phyloP scores from a whole-genome alignment of 495 filamentous ascomycete genomes.

The Penicillium cosmopolitanum region DNA sequence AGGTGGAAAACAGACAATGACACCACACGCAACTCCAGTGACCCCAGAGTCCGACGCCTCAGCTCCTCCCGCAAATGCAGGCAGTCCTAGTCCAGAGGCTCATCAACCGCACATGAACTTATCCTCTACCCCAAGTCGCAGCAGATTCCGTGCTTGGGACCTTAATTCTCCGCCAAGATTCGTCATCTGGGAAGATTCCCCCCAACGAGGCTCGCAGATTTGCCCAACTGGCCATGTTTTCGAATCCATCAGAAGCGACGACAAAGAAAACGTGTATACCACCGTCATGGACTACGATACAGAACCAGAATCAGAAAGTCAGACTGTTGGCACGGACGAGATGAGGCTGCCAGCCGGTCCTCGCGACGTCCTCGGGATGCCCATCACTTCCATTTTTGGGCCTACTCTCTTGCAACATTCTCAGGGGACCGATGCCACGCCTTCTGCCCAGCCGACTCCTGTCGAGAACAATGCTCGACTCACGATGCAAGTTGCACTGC shows the following conservation, averaged over 20 bases:
- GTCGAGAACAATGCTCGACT: neutral
- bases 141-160: neutral
- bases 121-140: neutral
- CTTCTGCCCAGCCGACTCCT: neutral
- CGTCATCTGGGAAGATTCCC: neutral
- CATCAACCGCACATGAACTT: neutral
- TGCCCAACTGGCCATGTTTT: neutral
- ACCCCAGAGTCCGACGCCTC: neutral
- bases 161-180: neutral
- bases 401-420: neutral
- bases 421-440: neutral
- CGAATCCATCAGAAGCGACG: neutral
- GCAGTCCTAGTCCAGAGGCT: neutral
- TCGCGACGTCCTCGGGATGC: neutral
- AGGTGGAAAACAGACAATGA: neutral
- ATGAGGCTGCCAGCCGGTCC: neutral
- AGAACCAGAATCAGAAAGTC: neutral
- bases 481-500: neutral
- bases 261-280: conserved; percentile 10
- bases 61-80: neutral
- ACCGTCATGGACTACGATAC: neutral
- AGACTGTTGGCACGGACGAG: neutral
- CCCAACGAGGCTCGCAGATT: neutral
- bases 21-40: neutral
- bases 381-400: neutral